These are phyloP conservation scores for Coemansia sp. DNA, from an alignment of 192 early-diverging fungal genomes.

Conservation along the genomic window DNA sequence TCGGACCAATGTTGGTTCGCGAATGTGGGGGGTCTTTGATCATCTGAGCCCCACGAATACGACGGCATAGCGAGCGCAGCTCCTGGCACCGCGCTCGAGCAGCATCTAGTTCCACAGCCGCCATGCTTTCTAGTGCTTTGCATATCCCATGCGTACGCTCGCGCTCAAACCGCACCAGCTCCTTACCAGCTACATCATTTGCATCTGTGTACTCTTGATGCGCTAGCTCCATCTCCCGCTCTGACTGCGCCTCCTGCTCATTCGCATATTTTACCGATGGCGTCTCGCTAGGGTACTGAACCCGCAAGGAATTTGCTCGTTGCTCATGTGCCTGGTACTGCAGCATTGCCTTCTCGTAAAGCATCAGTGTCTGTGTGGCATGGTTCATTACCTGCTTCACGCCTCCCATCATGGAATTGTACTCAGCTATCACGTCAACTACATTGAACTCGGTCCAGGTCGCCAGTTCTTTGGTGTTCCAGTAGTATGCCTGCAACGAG, in stretches of 20 bases:
- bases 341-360: constrained; percentile 48
- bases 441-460: constrained; percentile 47
- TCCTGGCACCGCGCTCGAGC: constrained; percentile 39
- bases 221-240: constrained; percentile 40
- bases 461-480: constrained; percentile 44
- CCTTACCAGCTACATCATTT: constrained; percentile 30
- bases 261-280: constrained; percentile 48
- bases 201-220: constrained; percentile 51
- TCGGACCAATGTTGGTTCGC: constrained; percentile 45
- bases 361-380: constrained; percentile 38
- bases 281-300: constrained; percentile 50
- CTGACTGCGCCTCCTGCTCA: constrained; percentile 40
- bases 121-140: constrained; percentile 44
- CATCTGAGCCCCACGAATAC: constrained; percentile 42
- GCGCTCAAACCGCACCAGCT: constrained; percentile 44
- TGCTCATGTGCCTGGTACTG: constrained; percentile 26
- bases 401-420: constrained; percentile 33
- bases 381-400: constrained; percentile 47
- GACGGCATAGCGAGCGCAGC: constrained; percentile 26
- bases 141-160: constrained; percentile 34
- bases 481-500: constrained; percentile 41
- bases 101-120: constrained; percentile 39
- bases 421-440: constrained; percentile 38
- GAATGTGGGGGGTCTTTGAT: constrained; percentile 44
- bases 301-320: constrained; percentile 34